Evolutionary conservation across 257 asterid species (phyloP).

Genomic region (Haberlea rhodopensis): DNA sequence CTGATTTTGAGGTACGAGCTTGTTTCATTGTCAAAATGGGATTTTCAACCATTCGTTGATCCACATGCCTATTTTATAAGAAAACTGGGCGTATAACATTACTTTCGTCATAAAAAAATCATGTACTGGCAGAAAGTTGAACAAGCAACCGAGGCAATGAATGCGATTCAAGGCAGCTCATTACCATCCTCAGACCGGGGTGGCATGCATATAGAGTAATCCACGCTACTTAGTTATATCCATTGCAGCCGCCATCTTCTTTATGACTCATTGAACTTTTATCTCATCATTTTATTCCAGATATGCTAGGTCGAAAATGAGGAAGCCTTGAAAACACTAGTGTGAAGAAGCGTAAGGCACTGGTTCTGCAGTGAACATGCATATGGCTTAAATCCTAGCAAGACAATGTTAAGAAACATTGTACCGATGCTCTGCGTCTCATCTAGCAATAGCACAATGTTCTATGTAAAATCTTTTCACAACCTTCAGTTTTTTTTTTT

Average conservation of each 20-base stretch:
- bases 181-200: conserved; percentile 90
- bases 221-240: conserved; percentile 7
- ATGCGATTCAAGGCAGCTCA: conserved; percentile 75
- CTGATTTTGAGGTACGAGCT: conserved; percentile 80
- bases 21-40: not conserved
- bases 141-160: conserved; percentile 72
- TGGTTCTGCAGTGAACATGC: not conserved
- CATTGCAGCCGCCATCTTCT: conserved; percentile 6
- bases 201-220: conserved; percentile 96
- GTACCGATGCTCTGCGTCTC: not conserved
- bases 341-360: not conserved
- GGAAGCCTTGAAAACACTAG: conserved; percentile 59
- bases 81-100: not conserved
- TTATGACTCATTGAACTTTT: not conserved
- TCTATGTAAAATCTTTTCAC: not conserved
- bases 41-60: not conserved
- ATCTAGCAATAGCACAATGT: not conserved
- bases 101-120: not conserved
- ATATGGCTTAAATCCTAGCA: not conserved
- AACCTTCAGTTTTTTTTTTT: too few species aligned
- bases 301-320: conserved; percentile 95
- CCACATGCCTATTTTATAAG: not conserved
- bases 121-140: conserved; percentile 51
- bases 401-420: not conserved
- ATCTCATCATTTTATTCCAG: conserved; percentile 34